phyloP scores from a whole-genome alignment of 257 asterid species.

The Solanum ossicruentum region DNA sequence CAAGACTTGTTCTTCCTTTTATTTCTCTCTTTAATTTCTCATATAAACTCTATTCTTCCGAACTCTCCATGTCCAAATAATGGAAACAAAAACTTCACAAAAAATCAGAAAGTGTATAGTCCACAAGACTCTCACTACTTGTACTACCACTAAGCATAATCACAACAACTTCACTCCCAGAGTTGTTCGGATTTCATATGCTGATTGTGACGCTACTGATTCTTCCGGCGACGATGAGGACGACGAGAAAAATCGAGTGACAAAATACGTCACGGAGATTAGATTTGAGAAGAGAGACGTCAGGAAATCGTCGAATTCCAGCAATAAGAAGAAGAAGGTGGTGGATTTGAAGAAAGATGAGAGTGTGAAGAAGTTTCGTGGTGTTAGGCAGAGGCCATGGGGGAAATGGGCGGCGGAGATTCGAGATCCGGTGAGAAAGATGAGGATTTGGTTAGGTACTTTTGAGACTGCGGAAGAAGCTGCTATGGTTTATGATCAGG shows the following conservation, averaged over 20 bases:
- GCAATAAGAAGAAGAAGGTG: not conserved
- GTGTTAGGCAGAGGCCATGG: constrained; percentile 78
- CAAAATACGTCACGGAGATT: constrained; percentile 39
- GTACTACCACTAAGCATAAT: not conserved
- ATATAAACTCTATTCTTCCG: not conserved
- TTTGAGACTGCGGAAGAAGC: constrained; percentile 73
- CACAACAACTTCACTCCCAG: constrained; percentile 11
- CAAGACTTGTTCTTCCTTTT: constrained; percentile 1
- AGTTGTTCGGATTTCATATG: constrained; percentile 36
- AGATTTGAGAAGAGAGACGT: constrained; percentile 12
- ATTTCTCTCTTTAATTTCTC: not conserved
- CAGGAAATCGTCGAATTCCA: not conserved
- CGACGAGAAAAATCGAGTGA: constrained; percentile 8
- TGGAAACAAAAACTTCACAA: not conserved
- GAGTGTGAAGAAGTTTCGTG: constrained; percentile 40
- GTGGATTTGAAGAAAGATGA: not conserved
- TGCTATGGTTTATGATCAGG: constrained; percentile 52
- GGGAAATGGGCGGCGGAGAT: constrained; percentile 91
- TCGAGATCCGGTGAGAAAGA: constrained; percentile 39
- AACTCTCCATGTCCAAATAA: not conserved
- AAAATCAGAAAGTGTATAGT: not conserved
- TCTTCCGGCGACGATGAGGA: constrained; percentile 37
- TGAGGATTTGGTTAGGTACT: constrained; percentile 68
- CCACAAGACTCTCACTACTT: not conserved
- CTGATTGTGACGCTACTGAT: constrained; percentile 73